phyloP scores from a whole-genome alignment of 495 filamentous ascomycete genomes.

The Hyaloscypha finlandica region DNA sequence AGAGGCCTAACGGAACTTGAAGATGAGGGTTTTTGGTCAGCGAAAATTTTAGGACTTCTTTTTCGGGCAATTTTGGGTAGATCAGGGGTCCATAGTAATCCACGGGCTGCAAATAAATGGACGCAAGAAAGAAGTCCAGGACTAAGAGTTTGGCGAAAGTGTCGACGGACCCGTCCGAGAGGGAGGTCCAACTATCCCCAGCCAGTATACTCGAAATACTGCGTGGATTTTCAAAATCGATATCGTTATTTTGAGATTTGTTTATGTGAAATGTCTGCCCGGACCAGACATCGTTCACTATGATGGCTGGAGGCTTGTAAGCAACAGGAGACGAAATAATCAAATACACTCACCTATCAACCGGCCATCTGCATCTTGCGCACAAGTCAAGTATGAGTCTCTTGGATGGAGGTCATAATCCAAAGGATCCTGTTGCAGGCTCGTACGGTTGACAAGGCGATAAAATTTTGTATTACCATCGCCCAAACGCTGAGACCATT shows the following conservation, averaged over 20 bases:
- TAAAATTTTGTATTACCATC: background rate
- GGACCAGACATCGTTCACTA: background rate
- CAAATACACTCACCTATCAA: background rate
- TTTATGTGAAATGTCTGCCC: background rate
- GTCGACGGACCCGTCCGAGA: background rate
- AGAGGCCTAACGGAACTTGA: constrained; percentile 7
- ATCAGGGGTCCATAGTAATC: background rate
- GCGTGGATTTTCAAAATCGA: background rate
- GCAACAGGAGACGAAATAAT: background rate
- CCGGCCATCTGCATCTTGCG: background rate
- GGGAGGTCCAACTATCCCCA: background rate
- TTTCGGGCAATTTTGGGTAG: background rate
- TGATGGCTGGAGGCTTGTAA: background rate
- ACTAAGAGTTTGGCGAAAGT: background rate
- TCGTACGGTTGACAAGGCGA: background rate
- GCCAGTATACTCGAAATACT: background rate
- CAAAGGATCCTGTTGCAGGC: constrained; percentile 1
- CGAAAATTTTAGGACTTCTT: background rate
- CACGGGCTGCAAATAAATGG: background rate
- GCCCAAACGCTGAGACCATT: background rate
- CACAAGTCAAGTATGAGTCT: background rate
- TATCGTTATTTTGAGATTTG: background rate
- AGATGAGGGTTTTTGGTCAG: constrained; percentile 3
- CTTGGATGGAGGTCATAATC: background rate
- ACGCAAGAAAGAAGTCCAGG: background rate